Conservation (phyloP, 2,329 filamentous ascomycete species). For the Aureobasidium melanogenum region DNA sequence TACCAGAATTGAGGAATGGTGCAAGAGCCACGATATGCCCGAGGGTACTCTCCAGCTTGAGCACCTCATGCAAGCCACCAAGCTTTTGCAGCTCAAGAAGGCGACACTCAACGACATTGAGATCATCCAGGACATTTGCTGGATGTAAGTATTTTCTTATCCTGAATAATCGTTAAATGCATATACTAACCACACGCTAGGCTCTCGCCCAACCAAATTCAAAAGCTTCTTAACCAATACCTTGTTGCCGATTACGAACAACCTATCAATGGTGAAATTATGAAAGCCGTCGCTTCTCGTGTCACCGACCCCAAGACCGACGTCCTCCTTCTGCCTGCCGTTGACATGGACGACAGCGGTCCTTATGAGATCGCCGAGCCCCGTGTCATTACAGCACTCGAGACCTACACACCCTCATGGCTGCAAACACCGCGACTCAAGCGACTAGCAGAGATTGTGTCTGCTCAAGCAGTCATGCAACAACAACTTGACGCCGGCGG, state of each 20-base stretch:
- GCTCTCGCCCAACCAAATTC: constrained; percentile 97
- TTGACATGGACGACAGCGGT: constrained; percentile 98
- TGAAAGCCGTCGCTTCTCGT: constrained; percentile 95
- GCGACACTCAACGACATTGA: constrained; percentile 98
- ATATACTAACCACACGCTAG: constrained; percentile 36
- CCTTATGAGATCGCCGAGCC: constrained; percentile 98
- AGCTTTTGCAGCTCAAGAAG: constrained; percentile 96
- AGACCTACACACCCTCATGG: constrained; percentile 98
- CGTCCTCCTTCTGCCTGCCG: constrained; percentile 81
- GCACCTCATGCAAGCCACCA: constrained; percentile 99
- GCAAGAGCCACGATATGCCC: constrained; percentile 99
- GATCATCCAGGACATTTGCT: constrained; percentile 99
- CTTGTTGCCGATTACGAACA: constrained; percentile 98
- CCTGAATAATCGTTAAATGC: background rate
- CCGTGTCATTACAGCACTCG: constrained; percentile 85
- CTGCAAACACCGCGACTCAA: constrained; percentile 93
- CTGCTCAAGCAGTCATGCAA: constrained; percentile 89
- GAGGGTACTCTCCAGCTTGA: constrained; percentile 95
- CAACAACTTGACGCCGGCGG: constrained; percentile 26
- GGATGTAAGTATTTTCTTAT: constrained; percentile 65
- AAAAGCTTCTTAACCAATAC: constrained; percentile 97
- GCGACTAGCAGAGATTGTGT: constrained; percentile 95
- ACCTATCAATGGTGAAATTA: constrained; percentile 98
- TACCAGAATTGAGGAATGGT: constrained; percentile 98
- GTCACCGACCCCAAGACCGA: constrained; percentile 94